These are phyloP conservation scores for Thoreauomyces humboldtii DNA, from an alignment of 192 early-diverging fungal genomes.

Conservation along the genomic window DNA sequence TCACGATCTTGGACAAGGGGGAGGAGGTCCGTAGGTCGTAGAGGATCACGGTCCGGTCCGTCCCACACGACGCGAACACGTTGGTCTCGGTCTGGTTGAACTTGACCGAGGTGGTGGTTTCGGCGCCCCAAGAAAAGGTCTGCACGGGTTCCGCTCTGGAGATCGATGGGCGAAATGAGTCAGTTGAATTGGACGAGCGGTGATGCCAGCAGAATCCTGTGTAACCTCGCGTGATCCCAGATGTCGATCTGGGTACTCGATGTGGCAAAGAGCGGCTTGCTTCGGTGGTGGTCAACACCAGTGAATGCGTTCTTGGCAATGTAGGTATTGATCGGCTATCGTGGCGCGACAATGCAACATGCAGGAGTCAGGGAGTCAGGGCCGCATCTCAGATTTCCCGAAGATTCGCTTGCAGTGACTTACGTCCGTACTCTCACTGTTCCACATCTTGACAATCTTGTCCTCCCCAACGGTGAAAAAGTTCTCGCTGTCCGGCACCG, in stretches of 20 bases:
- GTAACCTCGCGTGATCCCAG: slow-evolving; percentile 78
- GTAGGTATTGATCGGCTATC: slow-evolving; percentile 65
- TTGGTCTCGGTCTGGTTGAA: slow-evolving; percentile 98
- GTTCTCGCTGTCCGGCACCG: slow-evolving; percentile 60
- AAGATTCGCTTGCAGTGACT: neutral
- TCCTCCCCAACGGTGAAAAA: slow-evolving; percentile 94
- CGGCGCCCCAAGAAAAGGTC: slow-evolving; percentile 86
- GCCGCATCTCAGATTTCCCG: neutral
- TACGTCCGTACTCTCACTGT: slow-evolving; percentile 47
- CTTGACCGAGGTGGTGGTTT: slow-evolving; percentile 89
- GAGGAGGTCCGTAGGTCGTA: slow-evolving; percentile 91
- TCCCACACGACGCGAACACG: slow-evolving; percentile 88
- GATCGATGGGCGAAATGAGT: slow-evolving; percentile 8
- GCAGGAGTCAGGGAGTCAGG: neutral
- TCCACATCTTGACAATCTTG: slow-evolving; percentile 94
- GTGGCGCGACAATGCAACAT: neutral
- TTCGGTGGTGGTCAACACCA: slow-evolving; percentile 89
- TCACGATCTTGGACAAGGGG: slow-evolving; percentile 80
- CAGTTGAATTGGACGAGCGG: too few relatives aligned
- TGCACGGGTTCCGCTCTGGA: slow-evolving; percentile 75
- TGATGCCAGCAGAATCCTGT: too few relatives aligned
- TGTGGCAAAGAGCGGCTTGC: slow-evolving; percentile 81
- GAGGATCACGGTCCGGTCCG: slow-evolving; percentile 89
- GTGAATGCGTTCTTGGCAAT: slow-evolving; percentile 75
- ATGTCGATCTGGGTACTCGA: slow-evolving; percentile 81